Conservation (phyloP, 805 yeast genomes). For the Yamadazyma nakazawae region DNA sequence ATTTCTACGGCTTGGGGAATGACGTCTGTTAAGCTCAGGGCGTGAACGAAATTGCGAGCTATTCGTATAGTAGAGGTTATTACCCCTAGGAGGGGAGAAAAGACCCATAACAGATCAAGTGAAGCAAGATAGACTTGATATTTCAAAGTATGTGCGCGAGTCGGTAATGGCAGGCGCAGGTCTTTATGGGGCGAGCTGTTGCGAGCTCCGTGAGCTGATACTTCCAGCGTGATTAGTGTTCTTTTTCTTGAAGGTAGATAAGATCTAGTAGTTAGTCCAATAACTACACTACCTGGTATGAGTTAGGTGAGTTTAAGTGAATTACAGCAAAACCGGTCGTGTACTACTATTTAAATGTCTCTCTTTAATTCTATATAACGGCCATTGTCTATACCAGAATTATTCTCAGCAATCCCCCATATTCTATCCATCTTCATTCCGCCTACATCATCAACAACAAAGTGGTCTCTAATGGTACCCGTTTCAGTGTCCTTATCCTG, state of each 20-base stretch:
- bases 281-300: too few relatives aligned
- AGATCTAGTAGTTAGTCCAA: too few relatives aligned
- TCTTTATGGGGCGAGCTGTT: not conserved
- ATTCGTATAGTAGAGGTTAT: slow-evolving; percentile 8
- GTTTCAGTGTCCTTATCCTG: slow-evolving; percentile 35
- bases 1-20: slow-evolving; percentile 2
- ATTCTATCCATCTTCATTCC: slow-evolving; percentile 81
- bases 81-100: slow-evolving; percentile 13
- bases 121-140: not conserved
- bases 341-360: not conserved
- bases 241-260: too few relatives aligned
- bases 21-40: slow-evolving; percentile 9
- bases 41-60: slow-evolving; percentile 12
- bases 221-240: too few relatives aligned
- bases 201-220: too few relatives aligned
- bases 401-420: slow-evolving; percentile 77
- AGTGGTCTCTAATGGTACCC: slow-evolving; percentile 40
- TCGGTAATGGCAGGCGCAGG: not conserved
- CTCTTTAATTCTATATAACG: slow-evolving; percentile 33
- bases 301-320: not conserved
- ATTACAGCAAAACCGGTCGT: not conserved
- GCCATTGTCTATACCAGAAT: slow-evolving; percentile 67
- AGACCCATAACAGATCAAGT: slow-evolving; percentile 11
- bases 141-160: not conserved
- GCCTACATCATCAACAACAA: slow-evolving; percentile 70